Evolutionary conservation across 1,139 yeast species (phyloP), one percentile per base, ranked within the genome.

Genomic region (Meyerozyma elateridarum): DNA sequence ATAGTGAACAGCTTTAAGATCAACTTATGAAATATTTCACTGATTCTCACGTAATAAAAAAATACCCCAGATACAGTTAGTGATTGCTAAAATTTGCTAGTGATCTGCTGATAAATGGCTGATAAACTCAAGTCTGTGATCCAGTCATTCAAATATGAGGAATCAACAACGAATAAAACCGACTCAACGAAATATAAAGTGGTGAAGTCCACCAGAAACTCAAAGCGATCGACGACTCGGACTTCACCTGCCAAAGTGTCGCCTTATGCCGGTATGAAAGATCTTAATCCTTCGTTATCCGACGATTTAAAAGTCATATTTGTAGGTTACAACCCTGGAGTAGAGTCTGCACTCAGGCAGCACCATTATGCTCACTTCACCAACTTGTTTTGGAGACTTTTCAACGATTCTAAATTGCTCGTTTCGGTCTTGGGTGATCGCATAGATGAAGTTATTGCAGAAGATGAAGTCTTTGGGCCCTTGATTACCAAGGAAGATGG

Each of bases 361-460:
- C 91, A 82, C 48, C 79, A 81, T 48, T 83, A 79, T 49, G 93
- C 93, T 0, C 91, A 83, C 46, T 74, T 61, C 21, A 68, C 85
- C 5, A 83, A 83, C 46, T 53, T 70, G 29, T 83, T 84, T 49
- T 83, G 91, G 91, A 76, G 71, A 40, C 55, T 81, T 21, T 56
- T 84, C 41, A 73, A 73, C 48, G 70, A 73, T 36, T 67, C 81
- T 8, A 61, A 69, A 7, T 41, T 79, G 6, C 64, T 79, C 3
- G 18, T 40, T 9, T 40, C 48, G 21, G 56, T 59, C 5, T 22
- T 46, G 6, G 31, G 29, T 15, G 13, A 8, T 7, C 18, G 38
- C 20, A 26, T 36, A n/a, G 36, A 27, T 9, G 30, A 36, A 16
- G 31, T 29, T 6, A 15, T 24, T 6, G 20, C 31, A 8, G 13